A percentile compares a stretch with the other conserved stretches of the same genome.
Conservation (phyloP, 1,284 basidiomycete genomes). For the Peniophora sp. region DNA sequence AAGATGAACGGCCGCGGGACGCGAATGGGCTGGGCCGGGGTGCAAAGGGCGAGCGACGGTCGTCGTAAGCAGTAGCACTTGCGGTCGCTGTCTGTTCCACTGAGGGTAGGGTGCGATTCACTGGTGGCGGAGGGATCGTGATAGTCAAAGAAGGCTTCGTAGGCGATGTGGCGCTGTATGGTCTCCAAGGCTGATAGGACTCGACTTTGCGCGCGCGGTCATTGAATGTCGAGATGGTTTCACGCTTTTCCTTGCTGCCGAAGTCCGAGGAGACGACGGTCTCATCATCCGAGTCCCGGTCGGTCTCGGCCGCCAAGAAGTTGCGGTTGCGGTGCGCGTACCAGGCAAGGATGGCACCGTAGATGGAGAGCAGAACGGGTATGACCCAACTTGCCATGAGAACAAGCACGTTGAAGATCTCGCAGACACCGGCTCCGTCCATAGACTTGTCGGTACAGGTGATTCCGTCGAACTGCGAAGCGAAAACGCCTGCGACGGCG, state of each 20-base stretch:
- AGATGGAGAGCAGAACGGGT: constrained; percentile 11
- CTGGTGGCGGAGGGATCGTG: not conserved
- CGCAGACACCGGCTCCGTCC: constrained; percentile 38
- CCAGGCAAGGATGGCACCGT: constrained; percentile 11
- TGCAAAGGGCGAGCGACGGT: not conserved
- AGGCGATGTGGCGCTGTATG: not conserved
- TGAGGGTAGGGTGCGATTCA: not conserved
- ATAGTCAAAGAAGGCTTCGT: not conserved
- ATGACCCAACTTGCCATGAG: constrained; percentile 47
- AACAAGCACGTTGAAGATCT: constrained; percentile 40
- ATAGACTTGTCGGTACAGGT: constrained; percentile 32
- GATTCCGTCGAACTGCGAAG: constrained; percentile 33
- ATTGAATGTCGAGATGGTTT: not conserved
- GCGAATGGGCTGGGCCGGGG: not conserved
- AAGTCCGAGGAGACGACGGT: not conserved
- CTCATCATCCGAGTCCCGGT: not conserved
- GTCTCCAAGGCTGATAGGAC: not conserved
- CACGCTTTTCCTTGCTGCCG: not conserved
- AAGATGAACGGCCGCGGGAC: not conserved
- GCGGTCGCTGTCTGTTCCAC: not conserved
- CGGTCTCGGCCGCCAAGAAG: not conserved
- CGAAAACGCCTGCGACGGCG: constrained; percentile 40
- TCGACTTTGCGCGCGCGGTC: not conserved
- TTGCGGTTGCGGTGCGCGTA: not conserved
- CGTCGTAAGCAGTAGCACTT: not conserved